A percentile compares a stretch with the other conserved stretches of the same genome.
Conservation (phyloP, 2,329 filamentous ascomycete species). For the Ophiostoma fasciatum region DNA sequence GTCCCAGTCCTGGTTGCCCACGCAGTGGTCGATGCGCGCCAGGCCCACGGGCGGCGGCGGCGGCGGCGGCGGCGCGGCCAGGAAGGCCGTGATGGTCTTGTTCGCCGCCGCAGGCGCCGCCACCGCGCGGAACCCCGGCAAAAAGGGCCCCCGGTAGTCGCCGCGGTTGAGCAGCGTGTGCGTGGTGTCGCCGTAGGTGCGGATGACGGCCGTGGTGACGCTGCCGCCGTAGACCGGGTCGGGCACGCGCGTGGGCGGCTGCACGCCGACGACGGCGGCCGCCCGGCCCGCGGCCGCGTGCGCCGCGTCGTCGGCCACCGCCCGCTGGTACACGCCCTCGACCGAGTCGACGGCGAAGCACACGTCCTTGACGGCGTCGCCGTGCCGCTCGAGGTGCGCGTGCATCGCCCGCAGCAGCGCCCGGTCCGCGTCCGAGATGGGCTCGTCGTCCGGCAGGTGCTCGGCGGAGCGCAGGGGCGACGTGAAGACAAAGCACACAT, state of each 20-base stretch:
- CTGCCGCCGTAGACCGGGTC: slow-evolving; percentile 54
- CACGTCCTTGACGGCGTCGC: slow-evolving; percentile 89
- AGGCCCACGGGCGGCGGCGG: slow-evolving; percentile 50
- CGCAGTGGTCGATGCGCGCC: slow-evolving; percentile 81
- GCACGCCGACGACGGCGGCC: slow-evolving; percentile 30
- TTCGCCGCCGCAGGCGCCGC: slow-evolving; percentile 17
- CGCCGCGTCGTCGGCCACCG: slow-evolving; percentile 48
- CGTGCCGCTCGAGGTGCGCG: slow-evolving; percentile 69
- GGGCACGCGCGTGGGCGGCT: slow-evolving; percentile 36
- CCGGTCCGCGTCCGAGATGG: slow-evolving; percentile 48
- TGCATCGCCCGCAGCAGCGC: slow-evolving; percentile 60
- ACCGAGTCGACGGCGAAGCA: slow-evolving; percentile 90
- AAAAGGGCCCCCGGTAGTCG: slow-evolving; percentile 59
- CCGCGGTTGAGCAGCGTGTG: slow-evolving; percentile 73
- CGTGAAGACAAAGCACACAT: slow-evolving; percentile 69
- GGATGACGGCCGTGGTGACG: slow-evolving; percentile 64
- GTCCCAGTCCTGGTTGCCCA: slow-evolving; percentile 93
- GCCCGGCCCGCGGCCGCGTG: not conserved
- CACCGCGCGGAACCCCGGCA: slow-evolving; percentile 63
- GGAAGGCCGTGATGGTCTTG: slow-evolving; percentile 12
- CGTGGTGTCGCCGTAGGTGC: slow-evolving; percentile 89
- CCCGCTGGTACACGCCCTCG: slow-evolving; percentile 60
- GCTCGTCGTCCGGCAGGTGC: slow-evolving; percentile 41
- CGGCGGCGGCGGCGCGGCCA: slow-evolving; percentile 23
- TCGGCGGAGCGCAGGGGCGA: slow-evolving; percentile 56